Percentiles rank a stretch among this genome's conserved stretches.
phyloP scores from a whole-genome alignment of 768 basidiomycete species.

The Kwoniella shandongensis region DNA sequence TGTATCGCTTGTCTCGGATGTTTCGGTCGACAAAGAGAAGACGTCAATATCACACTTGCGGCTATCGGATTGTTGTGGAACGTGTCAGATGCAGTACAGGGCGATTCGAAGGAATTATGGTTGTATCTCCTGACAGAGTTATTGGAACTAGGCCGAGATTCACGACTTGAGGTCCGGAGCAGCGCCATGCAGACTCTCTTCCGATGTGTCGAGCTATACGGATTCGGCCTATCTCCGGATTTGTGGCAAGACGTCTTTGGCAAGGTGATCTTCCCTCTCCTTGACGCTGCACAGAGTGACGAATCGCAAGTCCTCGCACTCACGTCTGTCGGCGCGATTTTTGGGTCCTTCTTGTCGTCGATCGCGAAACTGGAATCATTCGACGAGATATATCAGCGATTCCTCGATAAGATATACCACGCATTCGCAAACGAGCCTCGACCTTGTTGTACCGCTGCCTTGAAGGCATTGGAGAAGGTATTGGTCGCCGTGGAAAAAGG shows the following conservation, averaged over 20 bases:
- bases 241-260: slow-evolving; percentile 92
- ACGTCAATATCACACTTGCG: slow-evolving; percentile 94
- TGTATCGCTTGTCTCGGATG: slow-evolving; percentile 88
- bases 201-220: slow-evolving; percentile 89
- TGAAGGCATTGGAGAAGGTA: slow-evolving; percentile 79
- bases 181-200: slow-evolving; percentile 95
- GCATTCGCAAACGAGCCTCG: slow-evolving; percentile 69
- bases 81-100: slow-evolving; percentile 91
- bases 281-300: slow-evolving; percentile 63
- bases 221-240: slow-evolving; percentile 72
- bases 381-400: slow-evolving; percentile 68
- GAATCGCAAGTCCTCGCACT: slow-evolving; percentile 84
- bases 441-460: slow-evolving; percentile 73
- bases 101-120: slow-evolving; percentile 85
- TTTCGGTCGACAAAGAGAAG: slow-evolving; percentile 80
- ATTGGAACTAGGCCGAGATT: slow-evolving; percentile 75
- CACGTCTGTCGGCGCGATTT: slow-evolving; percentile 77
- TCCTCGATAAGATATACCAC: slow-evolving; percentile 71
- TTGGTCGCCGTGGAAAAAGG: slow-evolving; percentile 58
- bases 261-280: slow-evolving; percentile 82
- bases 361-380: slow-evolving; percentile 74
- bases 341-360: slow-evolving; percentile 75
- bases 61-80: slow-evolving; percentile 93
- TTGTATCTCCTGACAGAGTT: slow-evolving; percentile 85
- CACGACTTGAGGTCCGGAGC: slow-evolving; percentile 81